phyloP scores from a whole-genome alignment of 306 rosid species.

The Cicer arietinum region DNA sequence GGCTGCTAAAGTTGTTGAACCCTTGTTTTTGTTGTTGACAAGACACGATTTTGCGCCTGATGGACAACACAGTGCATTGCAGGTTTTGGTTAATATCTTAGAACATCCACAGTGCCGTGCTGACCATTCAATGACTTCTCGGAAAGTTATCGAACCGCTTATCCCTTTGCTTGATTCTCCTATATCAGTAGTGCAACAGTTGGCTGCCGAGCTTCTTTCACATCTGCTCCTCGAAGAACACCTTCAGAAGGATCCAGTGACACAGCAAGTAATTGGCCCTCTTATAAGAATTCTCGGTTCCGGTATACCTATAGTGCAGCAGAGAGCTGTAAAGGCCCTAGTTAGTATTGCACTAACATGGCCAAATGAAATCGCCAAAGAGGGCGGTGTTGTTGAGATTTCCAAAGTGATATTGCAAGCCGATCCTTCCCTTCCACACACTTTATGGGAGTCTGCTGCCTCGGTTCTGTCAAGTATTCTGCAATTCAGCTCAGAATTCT shows the following conservation, averaged over 20 bases:
- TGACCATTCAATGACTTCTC: slow-evolving; percentile 79
- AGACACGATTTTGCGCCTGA: slow-evolving; percentile 91
- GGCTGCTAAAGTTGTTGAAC: slow-evolving; percentile 92
- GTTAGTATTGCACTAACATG: slow-evolving; percentile 90
- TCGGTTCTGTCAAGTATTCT: slow-evolving; percentile 90
- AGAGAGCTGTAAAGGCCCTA: slow-evolving; percentile 97
- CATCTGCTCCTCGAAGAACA: slow-evolving; percentile 87
- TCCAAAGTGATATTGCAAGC: slow-evolving; percentile 94
- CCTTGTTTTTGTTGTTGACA: slow-evolving; percentile 80
- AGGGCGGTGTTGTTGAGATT: slow-evolving; percentile 89
- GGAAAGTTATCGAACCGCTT: slow-evolving; percentile 89
- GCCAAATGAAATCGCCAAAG: slow-evolving; percentile 99
- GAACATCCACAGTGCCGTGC: slow-evolving; percentile 98
- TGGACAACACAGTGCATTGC: slow-evolving; percentile 93
- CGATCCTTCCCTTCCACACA: slow-evolving; percentile 95
- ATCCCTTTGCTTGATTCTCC: slow-evolving; percentile 92
- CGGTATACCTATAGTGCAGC: slow-evolving; percentile 91
- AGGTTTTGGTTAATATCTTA: slow-evolving; percentile 93
- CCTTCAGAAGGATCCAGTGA: slow-evolving; percentile 88
- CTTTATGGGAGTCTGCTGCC: slow-evolving; percentile 98
- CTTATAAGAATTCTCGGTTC: slow-evolving; percentile 87
- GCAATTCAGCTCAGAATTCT: slow-evolving; percentile 97
- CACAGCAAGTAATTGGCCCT: slow-evolving; percentile 90
- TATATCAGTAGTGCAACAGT: slow-evolving; percentile 90
- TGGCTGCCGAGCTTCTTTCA: slow-evolving; percentile 96